A percentile compares a stretch with the other conserved stretches of the same genome.
Evolutionary conservation across 1,139 yeast species (phyloP).

Genomic region (Diutina catenulata): DNA sequence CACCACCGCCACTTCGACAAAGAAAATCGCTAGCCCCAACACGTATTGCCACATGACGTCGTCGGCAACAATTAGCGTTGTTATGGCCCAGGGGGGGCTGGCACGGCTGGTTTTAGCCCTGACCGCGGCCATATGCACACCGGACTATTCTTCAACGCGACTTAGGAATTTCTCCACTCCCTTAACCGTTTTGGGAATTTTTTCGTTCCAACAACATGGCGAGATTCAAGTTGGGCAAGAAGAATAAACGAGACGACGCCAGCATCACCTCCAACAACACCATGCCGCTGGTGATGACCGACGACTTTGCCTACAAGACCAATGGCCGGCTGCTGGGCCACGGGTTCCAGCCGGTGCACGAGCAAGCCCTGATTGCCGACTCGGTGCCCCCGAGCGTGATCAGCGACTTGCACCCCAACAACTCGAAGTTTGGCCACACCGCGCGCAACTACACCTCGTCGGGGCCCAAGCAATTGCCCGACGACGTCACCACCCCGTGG

Average conservation of each 20-base stretch:
- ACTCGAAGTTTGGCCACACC: constrained; percentile 1
- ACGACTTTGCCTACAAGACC: background rate
- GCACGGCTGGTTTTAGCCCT: no score
- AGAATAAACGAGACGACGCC: constrained; percentile 11
- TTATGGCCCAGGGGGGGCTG: no score
- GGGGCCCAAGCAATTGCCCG: background rate
- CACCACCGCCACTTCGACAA: no score
- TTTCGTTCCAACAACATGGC: no score
- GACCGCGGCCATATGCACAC: no score
- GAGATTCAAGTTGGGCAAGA: constrained; percentile 20
- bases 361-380: background rate
- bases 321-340: constrained; percentile 6
- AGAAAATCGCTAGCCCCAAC: no score
- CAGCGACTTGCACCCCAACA: background rate
- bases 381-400: background rate
- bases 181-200: no score
- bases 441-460: background rate
- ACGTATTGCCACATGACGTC: no score
- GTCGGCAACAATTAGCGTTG: no score
- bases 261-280: background rate
- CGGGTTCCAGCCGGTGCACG: constrained; percentile 7
- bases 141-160: no score
- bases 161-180: no score
- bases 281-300: constrained; percentile 5
- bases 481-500: constrained; percentile 51